These are phyloP conservation scores for Fraxinus baroniana DNA, from an alignment of 305 asterid genomes.

Conservation along the genomic window DNA sequence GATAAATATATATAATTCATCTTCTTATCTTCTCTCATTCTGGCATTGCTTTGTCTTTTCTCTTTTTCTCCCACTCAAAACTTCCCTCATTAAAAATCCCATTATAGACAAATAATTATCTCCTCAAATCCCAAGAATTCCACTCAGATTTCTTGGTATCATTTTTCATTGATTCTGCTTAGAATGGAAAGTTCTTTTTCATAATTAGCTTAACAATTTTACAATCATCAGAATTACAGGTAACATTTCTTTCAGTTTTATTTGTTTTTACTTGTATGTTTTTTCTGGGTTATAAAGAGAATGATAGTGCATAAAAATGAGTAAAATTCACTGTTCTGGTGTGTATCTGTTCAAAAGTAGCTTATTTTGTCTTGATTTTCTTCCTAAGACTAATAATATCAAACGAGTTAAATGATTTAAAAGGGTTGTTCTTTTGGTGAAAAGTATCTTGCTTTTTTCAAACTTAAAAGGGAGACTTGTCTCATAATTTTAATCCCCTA, in stretches of 20 bases:
- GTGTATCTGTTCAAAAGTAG: background rate
- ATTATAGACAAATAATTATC: background rate
- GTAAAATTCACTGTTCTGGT: background rate
- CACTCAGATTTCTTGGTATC: background rate
- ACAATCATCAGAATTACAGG: constrained; percentile 13
- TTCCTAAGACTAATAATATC: background rate
- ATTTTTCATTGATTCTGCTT: constrained; percentile 9
- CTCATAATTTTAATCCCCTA: constrained; percentile 31
- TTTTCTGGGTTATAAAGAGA: background rate
- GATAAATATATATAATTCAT: constrained; percentile 17
- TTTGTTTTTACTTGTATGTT: background rate
- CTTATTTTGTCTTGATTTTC: background rate
- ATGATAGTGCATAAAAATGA: background rate
- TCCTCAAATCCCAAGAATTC: background rate
- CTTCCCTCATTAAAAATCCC: constrained; percentile 10
- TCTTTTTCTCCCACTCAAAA: constrained; percentile 34
- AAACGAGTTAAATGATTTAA: background rate
- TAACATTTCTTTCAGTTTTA: background rate
- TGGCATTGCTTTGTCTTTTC: constrained; percentile 37
- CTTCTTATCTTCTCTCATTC: constrained; percentile 37
- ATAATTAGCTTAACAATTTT: background rate
- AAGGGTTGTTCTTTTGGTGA: background rate
- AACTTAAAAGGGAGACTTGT: constrained; percentile 33
- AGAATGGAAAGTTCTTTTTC: background rate
- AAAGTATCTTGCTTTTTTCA: constrained; percentile 1